Evolutionary conservation across 2,329 filamentous ascomycete species (phyloP), one percentile per base, ranked within the genome.

Genomic region (Nothophaeocryptopus gaeumannii): DNA sequence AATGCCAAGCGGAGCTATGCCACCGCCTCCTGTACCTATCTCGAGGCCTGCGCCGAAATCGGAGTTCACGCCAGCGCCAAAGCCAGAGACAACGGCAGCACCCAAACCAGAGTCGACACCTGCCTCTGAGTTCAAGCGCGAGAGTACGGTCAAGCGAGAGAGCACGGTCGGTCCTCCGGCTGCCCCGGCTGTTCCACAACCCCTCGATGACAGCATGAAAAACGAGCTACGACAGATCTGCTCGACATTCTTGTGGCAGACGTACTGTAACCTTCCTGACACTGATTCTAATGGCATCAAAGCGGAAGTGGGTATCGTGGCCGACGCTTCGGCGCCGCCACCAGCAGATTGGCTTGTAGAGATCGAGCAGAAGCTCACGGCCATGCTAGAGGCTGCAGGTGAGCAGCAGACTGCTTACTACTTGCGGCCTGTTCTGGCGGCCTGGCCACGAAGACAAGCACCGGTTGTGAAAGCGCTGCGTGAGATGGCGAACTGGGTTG

Each of bases 151-250:
- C 3, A 43, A 43, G 10, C 15, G 33, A 11, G 37, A 42, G 11
- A 33, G 9, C 31, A 37, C 39, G n/a, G 20, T 26, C 20, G 20
- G 20, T 26, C 20, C 20, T 3, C 30, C 42, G 31, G 43, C 43
- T 5, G 16, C 31, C 9, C 13, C 47, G 32, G 37, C 48, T 29
- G 13, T 15, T n/a, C 16, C 26, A 5, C 45, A 45, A 16, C 33
- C 39, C 15, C 47, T 47, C 30, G 32, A 31, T 16, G 40, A 47
- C 12, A 43, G 34, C 13, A 50, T 56, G 43, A 32, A 47, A 11
- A 39, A 53, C n/a, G 57, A 57, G 32, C 45, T 59, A 5, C 52
- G 38, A 15, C 38, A 36, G 9, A 53, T 59, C 12, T 54, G 52
- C 39, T 38, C 45, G 4, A 48, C 47, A 15, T 39, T 54, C 38